Evolutionary conservation across 331 rosid genomes (phyloP).

Genomic region (Rosa hybrid): DNA sequence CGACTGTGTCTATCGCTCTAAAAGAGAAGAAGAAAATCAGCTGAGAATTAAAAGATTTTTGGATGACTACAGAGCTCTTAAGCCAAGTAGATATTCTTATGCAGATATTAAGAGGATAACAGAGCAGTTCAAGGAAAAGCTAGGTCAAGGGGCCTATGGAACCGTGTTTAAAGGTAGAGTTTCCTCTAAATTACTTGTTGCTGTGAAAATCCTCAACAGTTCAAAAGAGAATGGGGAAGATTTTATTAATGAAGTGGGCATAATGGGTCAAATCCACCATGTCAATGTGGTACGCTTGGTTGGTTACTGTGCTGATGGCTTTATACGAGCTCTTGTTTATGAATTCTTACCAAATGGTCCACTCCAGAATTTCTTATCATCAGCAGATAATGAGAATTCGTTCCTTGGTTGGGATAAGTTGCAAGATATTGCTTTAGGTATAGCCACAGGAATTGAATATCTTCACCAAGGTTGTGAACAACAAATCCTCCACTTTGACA

Average conservation of each 20-base stretch:
- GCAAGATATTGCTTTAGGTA: not conserved
- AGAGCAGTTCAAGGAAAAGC: not conserved
- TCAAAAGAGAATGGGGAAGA: not conserved
- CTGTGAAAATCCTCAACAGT: not conserved
- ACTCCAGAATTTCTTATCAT: not conserved
- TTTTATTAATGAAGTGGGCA: not conserved
- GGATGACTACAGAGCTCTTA: not conserved
- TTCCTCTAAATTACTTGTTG: not conserved
- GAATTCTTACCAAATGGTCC: not conserved
- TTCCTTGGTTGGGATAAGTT: not conserved
- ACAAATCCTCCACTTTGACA: not conserved
- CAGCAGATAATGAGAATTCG: not conserved
- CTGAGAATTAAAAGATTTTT: not conserved
- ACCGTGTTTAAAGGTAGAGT: not conserved
- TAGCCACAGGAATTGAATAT: not conserved
- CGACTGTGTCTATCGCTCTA: not conserved
- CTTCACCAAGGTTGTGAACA: not conserved
- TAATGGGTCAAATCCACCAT: not conserved
- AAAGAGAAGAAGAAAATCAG: not conserved
- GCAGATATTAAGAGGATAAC: conserved; percentile 3
- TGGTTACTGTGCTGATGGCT: not conserved
- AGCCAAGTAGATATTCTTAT: not conserved
- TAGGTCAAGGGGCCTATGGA: conserved; percentile 1
- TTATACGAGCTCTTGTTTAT: not conserved
- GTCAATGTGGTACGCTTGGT: not conserved